Base-by-base conservation (phyloP, 116 monocot genomes). In the Cymodocea nodosa region DNA sequence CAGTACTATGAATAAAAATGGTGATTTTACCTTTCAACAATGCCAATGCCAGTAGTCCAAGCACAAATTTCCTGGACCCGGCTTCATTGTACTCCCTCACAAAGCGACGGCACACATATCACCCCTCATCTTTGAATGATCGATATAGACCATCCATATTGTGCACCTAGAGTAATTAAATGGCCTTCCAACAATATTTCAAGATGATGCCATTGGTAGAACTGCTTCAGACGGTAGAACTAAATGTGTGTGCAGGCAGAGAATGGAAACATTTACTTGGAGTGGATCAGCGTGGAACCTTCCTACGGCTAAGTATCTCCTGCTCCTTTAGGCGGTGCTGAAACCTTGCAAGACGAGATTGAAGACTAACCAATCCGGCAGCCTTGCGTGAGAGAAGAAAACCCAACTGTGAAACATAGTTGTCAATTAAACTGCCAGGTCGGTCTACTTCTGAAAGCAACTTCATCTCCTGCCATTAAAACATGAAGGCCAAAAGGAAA, bases 291-390 rank as follows among this genome's bases (percentile, higher is more conserved):
- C 77, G 70, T 4, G 82, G 74, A 36, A 77, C 65, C 63, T 85
- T 87, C 77, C 79, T 92, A 7, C 92, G 78, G 67, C 80, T 87
- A 16, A 92, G 83, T 16, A 92, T 87, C 70, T 97, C 97, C 49
- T 88, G 87, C 30, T 97, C 97, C 65, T 87, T 87, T 6, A 97
- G 76, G 44, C 91, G 85, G 56, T 88, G 91, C 74, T 90, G 97
- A 55, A 97, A 97, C 52, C 83, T 79, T 16, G 85, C 81, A 17
- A 88, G 66, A 7, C 90, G 87, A 51, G 85, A 87, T 68, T 97
- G 97, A 18, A 97, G 91, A 54, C 88, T 85, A 22, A 82, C 85
- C 44, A 97, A 74, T 15, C 91, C 91, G 7, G 97, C 91, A 50
- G 87, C 85, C 71, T 97, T 97, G 35, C 87, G 83, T 16, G 91